Evolutionary conservation across 148 eudicot genomes (phyloP), one percentile per base, ranked within the genome.

Genomic region (Cornus kousa): DNA sequence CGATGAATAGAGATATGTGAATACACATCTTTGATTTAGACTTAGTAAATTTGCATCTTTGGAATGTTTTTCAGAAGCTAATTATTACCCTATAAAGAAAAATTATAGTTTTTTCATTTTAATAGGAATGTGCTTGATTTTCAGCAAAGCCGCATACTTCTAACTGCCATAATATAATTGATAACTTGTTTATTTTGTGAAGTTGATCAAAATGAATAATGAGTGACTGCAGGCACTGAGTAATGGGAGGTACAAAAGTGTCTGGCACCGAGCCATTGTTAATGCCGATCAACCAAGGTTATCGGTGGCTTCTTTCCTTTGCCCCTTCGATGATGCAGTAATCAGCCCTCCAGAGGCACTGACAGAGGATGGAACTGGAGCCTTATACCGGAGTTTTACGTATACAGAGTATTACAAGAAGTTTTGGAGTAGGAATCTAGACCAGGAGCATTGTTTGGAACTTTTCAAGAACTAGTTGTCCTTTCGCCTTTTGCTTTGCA

Each of bases 181-280:
- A 62, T 19, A 5, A 13, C 8, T 20, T 62, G 24, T 62, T 62
- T 62, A 17, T 62, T 13, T 19, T 23, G 4, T 68, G n/a, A 31
- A 17, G 17, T 14, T 17, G 22, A 68, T 11, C 33, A 68, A 68
- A 68, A 68, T 17, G 4, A 33, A 32, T 68, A 3, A 13, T 32
- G 43, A 32, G n/a, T 68, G 17, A 68, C 16, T 82, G 57, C 72
- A 92, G 94, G 97, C 92, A 72, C 48, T 92, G 76, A 92, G 94
- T 75, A 90, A 92, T 65, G 89, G 92, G 43, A 80, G 86, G 9
- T 92, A 90, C 89, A 89, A 85, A 74, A 92, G 97, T 72, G 91
- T 88, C 39, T 87, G 92, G 91, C 97, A 92, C 64, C 83, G 97
- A 79, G 97, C 97, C 3, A 76, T 90, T 3, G 93, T 90, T 71